Conservation (phyloP, 148 eudicot species). For the Chenopodium album region DNA sequence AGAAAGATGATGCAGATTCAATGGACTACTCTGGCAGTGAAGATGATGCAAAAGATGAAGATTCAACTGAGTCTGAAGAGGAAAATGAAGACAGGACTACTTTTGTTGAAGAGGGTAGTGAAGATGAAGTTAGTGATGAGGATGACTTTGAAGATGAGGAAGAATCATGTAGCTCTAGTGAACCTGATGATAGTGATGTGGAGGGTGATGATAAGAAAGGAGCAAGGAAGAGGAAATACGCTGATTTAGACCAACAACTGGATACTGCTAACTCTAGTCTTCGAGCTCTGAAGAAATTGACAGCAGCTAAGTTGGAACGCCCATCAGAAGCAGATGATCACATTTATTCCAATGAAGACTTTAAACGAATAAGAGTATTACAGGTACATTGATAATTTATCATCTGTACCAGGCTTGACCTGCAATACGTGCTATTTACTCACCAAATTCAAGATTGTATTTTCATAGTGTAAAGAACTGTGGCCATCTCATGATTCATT, state of each 20-base stretch:
- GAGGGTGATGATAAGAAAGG: slow-evolving; percentile 22
- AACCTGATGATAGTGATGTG: slow-evolving; percentile 24
- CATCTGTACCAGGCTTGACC: background rate
- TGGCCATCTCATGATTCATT: background rate
- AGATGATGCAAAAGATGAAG: slow-evolving; percentile 32
- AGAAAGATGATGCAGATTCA: slow-evolving; percentile 26
- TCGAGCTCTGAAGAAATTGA: slow-evolving; percentile 75
- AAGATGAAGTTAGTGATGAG: slow-evolving; percentile 20
- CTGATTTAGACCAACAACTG: slow-evolving; percentile 70
- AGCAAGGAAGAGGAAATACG: slow-evolving; percentile 61
- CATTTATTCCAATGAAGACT: slow-evolving; percentile 89
- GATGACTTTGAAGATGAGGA: slow-evolving; percentile 33
- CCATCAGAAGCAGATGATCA: slow-evolving; percentile 49
- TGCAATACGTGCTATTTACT: background rate
- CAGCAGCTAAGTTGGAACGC: slow-evolving; percentile 45
- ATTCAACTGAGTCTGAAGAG: slow-evolving; percentile 32
- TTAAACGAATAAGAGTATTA: slow-evolving; percentile 66
- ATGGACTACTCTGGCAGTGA: slow-evolving; percentile 19
- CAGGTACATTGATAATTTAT: slow-evolving; percentile 44
- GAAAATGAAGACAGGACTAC: slow-evolving; percentile 14
- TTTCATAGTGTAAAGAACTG: background rate
- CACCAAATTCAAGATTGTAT: background rate
- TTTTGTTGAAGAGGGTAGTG: slow-evolving; percentile 26
- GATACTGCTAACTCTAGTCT: slow-evolving; percentile 75
- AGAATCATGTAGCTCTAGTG: slow-evolving; percentile 35